Percentiles rank a stretch among this genome's conserved stretches.
Evolutionary conservation across 139 green algal genomes (phyloP).

Genomic region (Picochlorum sp.): DNA sequence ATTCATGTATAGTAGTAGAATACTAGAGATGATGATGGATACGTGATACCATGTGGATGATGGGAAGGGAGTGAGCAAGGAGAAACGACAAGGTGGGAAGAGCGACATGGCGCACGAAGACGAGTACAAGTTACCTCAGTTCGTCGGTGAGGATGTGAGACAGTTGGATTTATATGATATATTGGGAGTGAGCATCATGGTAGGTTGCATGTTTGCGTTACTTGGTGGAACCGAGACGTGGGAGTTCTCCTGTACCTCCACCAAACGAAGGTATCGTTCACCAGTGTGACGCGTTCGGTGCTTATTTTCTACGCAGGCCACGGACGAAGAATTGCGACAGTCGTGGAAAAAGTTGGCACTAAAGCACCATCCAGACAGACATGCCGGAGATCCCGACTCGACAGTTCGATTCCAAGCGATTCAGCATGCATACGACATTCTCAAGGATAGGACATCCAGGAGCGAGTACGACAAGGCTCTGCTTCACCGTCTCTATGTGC

Average conservation of each 20-base stretch:
- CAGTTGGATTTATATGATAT: neutral
- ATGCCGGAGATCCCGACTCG: neutral
- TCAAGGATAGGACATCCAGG: neutral
- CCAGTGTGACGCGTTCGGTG: too few species aligned
- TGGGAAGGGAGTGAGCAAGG: too few species aligned
- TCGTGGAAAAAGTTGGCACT: conserved; percentile 66
- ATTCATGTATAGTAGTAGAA: too few species aligned
- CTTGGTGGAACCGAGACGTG: neutral
- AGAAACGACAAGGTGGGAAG: too few species aligned
- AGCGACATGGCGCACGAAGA: too few species aligned
- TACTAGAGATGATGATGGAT: too few species aligned
- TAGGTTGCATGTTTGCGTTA: neutral
- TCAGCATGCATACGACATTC: conserved; percentile 10
- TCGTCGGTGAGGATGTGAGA: too few species aligned
- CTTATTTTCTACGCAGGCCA: conserved; percentile 21
- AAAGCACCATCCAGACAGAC: conserved; percentile 63
- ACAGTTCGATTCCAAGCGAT: conserved; percentile 6
- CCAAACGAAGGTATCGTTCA: too few species aligned
- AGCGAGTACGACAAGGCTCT: conserved; percentile 9
- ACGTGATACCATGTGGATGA: too few species aligned
- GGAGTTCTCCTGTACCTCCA: too few species aligned
- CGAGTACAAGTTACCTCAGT: too few species aligned
- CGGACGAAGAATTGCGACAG: conserved; percentile 57
- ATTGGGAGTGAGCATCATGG: neutral
- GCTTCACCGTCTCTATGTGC: conserved; percentile 6